Conservation (phyloP, 345 rosid species). For the Adansonia digitata region DNA sequence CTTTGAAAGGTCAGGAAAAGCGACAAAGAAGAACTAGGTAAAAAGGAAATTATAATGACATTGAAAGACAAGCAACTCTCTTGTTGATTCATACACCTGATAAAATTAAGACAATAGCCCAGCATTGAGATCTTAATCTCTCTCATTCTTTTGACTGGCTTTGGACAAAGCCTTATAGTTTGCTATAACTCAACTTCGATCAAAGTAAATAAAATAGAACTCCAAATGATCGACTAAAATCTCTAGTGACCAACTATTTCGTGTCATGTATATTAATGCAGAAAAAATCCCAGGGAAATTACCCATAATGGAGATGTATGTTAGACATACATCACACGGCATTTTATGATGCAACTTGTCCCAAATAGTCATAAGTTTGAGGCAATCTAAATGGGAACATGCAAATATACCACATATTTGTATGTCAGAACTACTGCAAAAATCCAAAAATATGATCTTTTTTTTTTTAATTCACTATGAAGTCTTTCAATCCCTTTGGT, state of each 20-base stretch:
- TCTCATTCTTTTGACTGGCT: neutral
- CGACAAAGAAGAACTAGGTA: neutral
- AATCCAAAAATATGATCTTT: neutral
- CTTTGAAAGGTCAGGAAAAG: neutral
- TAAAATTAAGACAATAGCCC: neutral
- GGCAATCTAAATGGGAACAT: neutral
- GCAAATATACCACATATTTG: neutral
- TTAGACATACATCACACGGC: neutral
- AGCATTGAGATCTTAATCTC: neutral
- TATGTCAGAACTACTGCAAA: neutral
- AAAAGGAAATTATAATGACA: neutral
- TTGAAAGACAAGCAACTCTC: neutral
- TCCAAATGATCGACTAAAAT: neutral
- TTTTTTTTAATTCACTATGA: neutral
- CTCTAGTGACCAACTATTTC: neutral
- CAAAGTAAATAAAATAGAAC: neutral
- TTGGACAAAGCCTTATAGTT: neutral
- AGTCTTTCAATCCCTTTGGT: neutral
- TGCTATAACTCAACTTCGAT: neutral
- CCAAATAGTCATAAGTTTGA: neutral
- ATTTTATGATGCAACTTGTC: neutral
- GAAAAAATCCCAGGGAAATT: neutral
- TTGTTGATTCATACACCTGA: neutral
- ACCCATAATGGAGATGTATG: neutral
- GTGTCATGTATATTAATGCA: neutral